Evolutionary conservation across 305 asterid genomes (phyloP).

Genomic region (Striga hermonthica): DNA sequence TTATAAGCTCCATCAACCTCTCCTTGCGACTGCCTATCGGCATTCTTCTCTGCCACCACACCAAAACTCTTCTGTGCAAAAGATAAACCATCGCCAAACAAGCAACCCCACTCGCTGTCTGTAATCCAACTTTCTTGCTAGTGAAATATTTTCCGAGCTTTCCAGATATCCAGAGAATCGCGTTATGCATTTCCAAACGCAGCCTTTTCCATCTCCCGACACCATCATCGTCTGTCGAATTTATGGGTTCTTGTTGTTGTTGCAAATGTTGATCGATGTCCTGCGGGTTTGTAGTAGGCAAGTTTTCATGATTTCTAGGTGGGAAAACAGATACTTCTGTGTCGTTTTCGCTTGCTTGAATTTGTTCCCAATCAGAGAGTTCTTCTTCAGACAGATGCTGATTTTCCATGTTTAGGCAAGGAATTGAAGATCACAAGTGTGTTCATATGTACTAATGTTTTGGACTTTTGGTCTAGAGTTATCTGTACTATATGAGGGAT

Average conservation of each 20-base stretch:
- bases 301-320: conserved; percentile 39
- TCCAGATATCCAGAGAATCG: conserved; percentile 29
- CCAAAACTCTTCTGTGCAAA: conserved; percentile 36
- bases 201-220: conserved; percentile 27
- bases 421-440: not conserved
- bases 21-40: conserved; percentile 35
- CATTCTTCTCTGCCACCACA: conserved; percentile 42
- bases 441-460: not conserved
- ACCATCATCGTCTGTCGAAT: conserved; percentile 18
- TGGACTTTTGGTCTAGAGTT: conserved; percentile 19
- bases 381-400: conserved; percentile 37
- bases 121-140: conserved; percentile 30
- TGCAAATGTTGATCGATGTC: conserved; percentile 25
- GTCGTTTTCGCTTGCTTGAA: conserved; percentile 4
- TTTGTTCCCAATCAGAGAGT: conserved; percentile 43
- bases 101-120: conserved; percentile 43
- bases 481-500: conserved; percentile 34
- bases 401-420: conserved; percentile 33
- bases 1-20: conserved; percentile 39
- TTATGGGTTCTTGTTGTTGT: conserved; percentile 10
- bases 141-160: conserved; percentile 28
- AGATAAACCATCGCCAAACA: conserved; percentile 32
- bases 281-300: conserved; percentile 26
- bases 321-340: conserved; percentile 37
- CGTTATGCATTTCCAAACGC: conserved; percentile 33